Conservation (phyloP, 352 stramenopile genomes). For the Phytophthora megakarya region DNA sequence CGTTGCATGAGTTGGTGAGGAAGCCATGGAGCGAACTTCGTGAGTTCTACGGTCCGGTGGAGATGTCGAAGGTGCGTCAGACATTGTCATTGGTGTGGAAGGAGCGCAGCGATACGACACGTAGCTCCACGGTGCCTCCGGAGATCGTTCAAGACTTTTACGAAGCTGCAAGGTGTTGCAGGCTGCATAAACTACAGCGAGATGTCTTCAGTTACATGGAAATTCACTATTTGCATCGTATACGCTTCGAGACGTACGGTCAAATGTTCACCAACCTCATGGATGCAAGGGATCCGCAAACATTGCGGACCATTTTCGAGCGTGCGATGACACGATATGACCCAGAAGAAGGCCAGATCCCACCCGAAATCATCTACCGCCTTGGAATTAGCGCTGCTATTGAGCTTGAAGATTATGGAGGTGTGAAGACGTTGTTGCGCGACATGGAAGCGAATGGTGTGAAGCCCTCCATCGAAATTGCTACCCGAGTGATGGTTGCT, state of each 20-base stretch:
- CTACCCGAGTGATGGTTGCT: constrained; percentile 50
- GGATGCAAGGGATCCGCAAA: constrained; percentile 21
- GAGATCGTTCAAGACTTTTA: constrained; percentile 43
- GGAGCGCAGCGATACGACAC: constrained; percentile 4
- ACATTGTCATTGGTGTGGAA: constrained; percentile 37
- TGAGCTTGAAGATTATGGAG: constrained; percentile 36
- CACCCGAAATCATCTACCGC: constrained; percentile 66
- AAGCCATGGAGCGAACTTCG: constrained; percentile 37
- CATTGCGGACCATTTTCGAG: constrained; percentile 41
- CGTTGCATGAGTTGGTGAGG: constrained; percentile 39
- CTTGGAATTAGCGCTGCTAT: constrained; percentile 56
- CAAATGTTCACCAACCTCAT: constrained; percentile 49
- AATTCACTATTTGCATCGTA: constrained; percentile 28
- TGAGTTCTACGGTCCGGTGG: constrained; percentile 22
- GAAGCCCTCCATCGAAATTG: constrained; percentile 46
- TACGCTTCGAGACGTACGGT: constrained; percentile 49
- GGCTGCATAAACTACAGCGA: constrained; percentile 36
- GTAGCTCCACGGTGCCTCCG: constrained; percentile 12
- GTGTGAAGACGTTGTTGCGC: constrained; percentile 35
- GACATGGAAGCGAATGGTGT: constrained; percentile 43
- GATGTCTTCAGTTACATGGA: constrained; percentile 52
- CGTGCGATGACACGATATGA: constrained; percentile 36
- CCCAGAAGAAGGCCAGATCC: constrained; percentile 19
- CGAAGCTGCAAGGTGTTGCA: constrained; percentile 29
- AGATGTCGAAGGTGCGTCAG: constrained; percentile 35